A percentile compares a stretch with the other conserved stretches of the same genome.
Evolutionary conservation across 768 basidiomycete genomes (phyloP).

Genomic region (Pleurotus sapidus): DNA sequence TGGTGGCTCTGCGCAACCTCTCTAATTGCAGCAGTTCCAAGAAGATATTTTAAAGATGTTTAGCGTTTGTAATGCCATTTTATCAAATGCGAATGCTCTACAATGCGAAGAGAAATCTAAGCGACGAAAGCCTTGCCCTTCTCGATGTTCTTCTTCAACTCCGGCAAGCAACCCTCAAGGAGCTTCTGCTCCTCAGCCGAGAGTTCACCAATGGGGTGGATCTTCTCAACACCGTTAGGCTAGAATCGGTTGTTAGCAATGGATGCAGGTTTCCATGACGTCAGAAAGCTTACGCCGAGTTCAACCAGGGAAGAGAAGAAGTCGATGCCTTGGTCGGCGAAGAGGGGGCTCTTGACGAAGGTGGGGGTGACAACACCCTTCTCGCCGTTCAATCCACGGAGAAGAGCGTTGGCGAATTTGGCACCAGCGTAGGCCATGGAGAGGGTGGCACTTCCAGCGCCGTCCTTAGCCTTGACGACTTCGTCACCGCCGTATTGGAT

Average conservation of each 20-base stretch:
- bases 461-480: slow-evolving; percentile 97
- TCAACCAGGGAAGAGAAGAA: slow-evolving; percentile 96
- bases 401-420: slow-evolving; percentile 80
- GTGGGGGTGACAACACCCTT: slow-evolving; percentile 83
- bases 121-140: slow-evolving; percentile 85
- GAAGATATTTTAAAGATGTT: too few relatives aligned
- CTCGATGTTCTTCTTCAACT: slow-evolving; percentile 97
- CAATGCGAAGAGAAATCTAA: slow-evolving; percentile 14
- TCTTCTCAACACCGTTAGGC: slow-evolving; percentile 89
- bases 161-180: slow-evolving; percentile 83
- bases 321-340: slow-evolving; percentile 79
- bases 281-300: slow-evolving; percentile 70
- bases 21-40: too few relatives aligned
- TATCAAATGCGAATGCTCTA: too few relatives aligned
- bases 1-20: too few relatives aligned
- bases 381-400: slow-evolving; percentile 86
- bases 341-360: slow-evolving; percentile 88
- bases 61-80: too few relatives aligned
- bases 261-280: too few relatives aligned
- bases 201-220: slow-evolving; percentile 79
- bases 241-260: slow-evolving; percentile 18
- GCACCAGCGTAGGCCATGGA: slow-evolving; percentile 96
- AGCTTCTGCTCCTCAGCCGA: slow-evolving; percentile 83
- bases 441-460: slow-evolving; percentile 90
- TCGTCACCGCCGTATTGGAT: slow-evolving; percentile 99